A percentile compares a stretch with the other conserved stretches of the same genome.
Evolutionary conservation across 805 yeast genomes (phyloP).

Genomic region (Candida silvicultrix): DNA sequence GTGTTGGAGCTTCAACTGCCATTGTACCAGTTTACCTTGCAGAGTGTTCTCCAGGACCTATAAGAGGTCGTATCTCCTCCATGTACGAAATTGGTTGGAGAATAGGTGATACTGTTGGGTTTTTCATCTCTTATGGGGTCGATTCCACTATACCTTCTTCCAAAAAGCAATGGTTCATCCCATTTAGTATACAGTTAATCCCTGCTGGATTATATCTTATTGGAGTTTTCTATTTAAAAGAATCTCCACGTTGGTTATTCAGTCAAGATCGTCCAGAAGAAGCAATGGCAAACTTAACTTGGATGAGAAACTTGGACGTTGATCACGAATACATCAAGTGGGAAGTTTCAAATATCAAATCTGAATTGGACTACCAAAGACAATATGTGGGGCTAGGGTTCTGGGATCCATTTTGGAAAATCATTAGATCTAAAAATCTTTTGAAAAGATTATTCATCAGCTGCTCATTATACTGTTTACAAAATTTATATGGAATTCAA

Average conservation of each 20-base stretch:
- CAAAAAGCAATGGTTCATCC: slow-evolving; percentile 35
- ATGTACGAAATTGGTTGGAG: slow-evolving; percentile 40
- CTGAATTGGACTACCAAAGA: slow-evolving; percentile 18
- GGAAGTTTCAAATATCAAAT: slow-evolving; percentile 29
- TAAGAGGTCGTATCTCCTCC: slow-evolving; percentile 36
- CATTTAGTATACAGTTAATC: slow-evolving; percentile 35
- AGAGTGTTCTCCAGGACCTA: slow-evolving; percentile 34
- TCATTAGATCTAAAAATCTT: slow-evolving; percentile 25
- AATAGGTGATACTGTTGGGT: slow-evolving; percentile 38
- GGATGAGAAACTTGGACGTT: slow-evolving; percentile 30
- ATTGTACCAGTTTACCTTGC: slow-evolving; percentile 39
- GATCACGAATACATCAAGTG: slow-evolving; percentile 34
- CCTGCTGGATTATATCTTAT: slow-evolving; percentile 34
- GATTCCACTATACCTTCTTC: slow-evolving; percentile 23
- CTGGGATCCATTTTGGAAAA: slow-evolving; percentile 32
- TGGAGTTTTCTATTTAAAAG: slow-evolving; percentile 31
- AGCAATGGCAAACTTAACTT: slow-evolving; percentile 30
- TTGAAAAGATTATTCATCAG: slow-evolving; percentile 32
- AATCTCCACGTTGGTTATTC: slow-evolving; percentile 37
- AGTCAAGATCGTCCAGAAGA: slow-evolving; percentile 25
- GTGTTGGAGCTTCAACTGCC: slow-evolving; percentile 44
- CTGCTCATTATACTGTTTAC: slow-evolving; percentile 34
- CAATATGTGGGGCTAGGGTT: slow-evolving; percentile 30
- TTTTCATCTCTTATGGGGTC: slow-evolving; percentile 43
- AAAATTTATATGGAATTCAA: slow-evolving; percentile 42